Evolutionary conservation across 2,329 filamentous ascomycete species (phyloP).

Genomic region (Talaromyces sp.): DNA sequence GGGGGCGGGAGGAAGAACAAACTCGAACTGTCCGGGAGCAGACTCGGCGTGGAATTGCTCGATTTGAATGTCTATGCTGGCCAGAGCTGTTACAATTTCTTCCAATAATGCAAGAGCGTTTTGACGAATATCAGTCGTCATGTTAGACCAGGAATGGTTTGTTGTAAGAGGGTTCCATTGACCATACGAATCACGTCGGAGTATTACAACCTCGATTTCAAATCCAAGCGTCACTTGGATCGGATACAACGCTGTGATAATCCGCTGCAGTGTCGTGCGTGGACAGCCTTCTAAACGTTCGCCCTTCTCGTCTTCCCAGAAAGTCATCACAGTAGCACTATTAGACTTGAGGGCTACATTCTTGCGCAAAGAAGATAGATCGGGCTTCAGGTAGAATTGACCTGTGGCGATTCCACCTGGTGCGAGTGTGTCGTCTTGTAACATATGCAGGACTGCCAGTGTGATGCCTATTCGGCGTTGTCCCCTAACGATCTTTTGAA

Average conservation of each 20-base stretch:
- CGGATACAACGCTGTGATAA: constrained; percentile 51
- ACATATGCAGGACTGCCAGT: constrained; percentile 59
- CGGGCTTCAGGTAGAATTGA: constrained; percentile 63
- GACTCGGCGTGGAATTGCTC: constrained; percentile 74
- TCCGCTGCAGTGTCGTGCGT: constrained; percentile 56
- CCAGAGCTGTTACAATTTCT: constrained; percentile 61
- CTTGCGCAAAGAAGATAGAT: constrained; percentile 58
- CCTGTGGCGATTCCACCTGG: constrained; percentile 57
- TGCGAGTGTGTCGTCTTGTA: constrained; percentile 61
- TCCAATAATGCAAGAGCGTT: constrained; percentile 56
- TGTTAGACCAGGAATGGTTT: constrained; percentile 68
- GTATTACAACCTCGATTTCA: constrained; percentile 74
- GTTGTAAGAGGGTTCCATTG: constrained; percentile 50
- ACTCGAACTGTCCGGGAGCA: constrained; percentile 71
- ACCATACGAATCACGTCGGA: constrained; percentile 46
- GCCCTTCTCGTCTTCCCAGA: constrained; percentile 59
- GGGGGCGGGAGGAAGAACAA: constrained; percentile 62
- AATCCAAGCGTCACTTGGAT: constrained; percentile 68
- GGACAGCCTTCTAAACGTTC: constrained; percentile 59
- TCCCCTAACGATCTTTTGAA: constrained; percentile 47
- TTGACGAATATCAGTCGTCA: constrained; percentile 57
- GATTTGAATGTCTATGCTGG: constrained; percentile 60
- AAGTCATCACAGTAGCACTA: constrained; percentile 64
- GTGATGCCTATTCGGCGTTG: constrained; percentile 59
- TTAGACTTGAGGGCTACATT: constrained; percentile 55